Percentiles rank a stretch among this genome's conserved stretches.
These are phyloP conservation scores for Prunus salicina DNA, from an alignment of 306 rosid species.

Conservation along the genomic window DNA sequence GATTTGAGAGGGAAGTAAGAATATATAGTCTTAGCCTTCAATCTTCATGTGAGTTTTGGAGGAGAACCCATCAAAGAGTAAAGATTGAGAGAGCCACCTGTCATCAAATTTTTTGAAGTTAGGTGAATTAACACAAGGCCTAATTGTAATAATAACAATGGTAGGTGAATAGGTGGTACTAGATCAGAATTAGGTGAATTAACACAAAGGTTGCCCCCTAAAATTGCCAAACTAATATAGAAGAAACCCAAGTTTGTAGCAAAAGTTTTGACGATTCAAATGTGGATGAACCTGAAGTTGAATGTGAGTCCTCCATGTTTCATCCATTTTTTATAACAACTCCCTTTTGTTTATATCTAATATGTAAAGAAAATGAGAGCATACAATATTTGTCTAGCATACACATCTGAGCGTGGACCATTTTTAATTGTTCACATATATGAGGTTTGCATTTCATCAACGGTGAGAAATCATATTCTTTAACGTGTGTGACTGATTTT, in stretches of 20 bases:
- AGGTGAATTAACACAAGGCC: slow-evolving; percentile 18
- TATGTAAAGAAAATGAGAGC: too few relatives aligned
- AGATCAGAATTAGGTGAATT: slow-evolving; percentile 6
- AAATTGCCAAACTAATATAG: not conserved
- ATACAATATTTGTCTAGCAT: too few relatives aligned
- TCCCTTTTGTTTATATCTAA: too few relatives aligned
- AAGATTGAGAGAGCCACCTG: slow-evolving; percentile 19
- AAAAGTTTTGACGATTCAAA: not conserved
- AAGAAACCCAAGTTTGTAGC: not conserved
- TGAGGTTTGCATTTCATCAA: too few relatives aligned
- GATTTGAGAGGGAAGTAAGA: slow-evolving; percentile 19
- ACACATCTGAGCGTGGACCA: too few relatives aligned
- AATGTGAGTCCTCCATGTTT: slow-evolving; percentile 21
- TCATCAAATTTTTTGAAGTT: slow-evolving; percentile 12
- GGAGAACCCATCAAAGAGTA: not conserved
- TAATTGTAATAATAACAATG: not conserved
- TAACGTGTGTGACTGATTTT: too few relatives aligned
- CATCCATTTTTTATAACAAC: slow-evolving; percentile 17
- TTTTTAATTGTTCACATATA: too few relatives aligned
- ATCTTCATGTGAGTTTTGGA: not conserved
- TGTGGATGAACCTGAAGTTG: slow-evolving; percentile 1
- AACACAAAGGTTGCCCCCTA: slow-evolving; percentile 3
- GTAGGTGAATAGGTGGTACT: slow-evolving; percentile 2
- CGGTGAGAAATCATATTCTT: too few relatives aligned
- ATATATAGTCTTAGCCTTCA: slow-evolving; percentile 7